Evolutionary conservation across 306 rosid genomes (phyloP), one percentile per base, ranked within the genome.

Genomic region (Cucumis melo): DNA sequence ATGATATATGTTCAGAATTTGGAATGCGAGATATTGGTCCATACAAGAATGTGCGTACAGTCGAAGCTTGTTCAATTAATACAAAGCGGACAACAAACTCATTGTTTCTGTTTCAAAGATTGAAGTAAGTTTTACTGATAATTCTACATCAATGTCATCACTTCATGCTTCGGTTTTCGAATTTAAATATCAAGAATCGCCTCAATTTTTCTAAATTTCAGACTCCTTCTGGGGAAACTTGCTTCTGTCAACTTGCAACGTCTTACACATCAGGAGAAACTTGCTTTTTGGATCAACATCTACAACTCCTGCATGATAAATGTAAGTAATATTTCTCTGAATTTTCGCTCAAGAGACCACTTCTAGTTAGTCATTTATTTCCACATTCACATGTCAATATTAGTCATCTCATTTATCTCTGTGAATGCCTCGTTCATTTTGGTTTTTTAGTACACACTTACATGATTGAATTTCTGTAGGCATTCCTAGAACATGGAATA

Each of bases 271-370:
- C 99, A 92, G 81, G 96, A 92, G 87, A 92, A 94, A 84, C 96
- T 94, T 73, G 97, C 99, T 3, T 94, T 94, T 82, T 94, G 99
- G 97, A 92, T 94, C 84, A 94, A 94, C 87, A 84, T 86, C 76
- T 92, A 92, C 79, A 94, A 94, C 86, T 89, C 99, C 36, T 92
- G 97, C 89, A 87, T 90, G 97, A 92, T 92, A 91, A 91, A 92
- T 81, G 99, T 94, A 84, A 34, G 5, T 7, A 81, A 73, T 42
- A 27, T 72, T 71, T 53, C 48, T 34, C 17, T 44, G 23, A 48
- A 77, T 58, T 44, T 20, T 42, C 8, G 4, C 55, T 76, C 56
- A 23, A 41, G 77, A n/a, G 48, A 63, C 44, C 12, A n/a, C 71
- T 39, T 38, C 19, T 75, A 62, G n/a, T 39, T 57, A 29, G 36